Base-by-base conservation (phyloP, 1,284 basidiomycete species). In the Termitomyces sp. region DNA sequence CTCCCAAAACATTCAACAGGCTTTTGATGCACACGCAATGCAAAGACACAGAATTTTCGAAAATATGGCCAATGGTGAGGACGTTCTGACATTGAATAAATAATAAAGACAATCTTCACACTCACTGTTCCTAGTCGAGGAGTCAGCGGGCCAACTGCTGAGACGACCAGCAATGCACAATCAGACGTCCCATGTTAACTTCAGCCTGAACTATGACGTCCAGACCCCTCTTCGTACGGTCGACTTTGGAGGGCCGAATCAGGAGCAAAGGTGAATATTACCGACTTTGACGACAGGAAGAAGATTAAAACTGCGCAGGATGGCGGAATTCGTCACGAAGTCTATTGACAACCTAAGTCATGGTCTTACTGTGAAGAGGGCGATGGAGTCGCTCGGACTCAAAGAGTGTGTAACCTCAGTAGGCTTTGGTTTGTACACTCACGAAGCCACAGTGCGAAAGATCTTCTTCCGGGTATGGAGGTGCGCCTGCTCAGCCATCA, bases 401-500 rank as follows among this genome's bases (percentile, higher is more conserved):
- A 62, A 68, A 62, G 69, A 74, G 82, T 83, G 54, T 17, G 72
- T 70, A 6, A 12, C 19, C 13, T 24, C n/a, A 43, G 21, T 9
- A 21, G 46, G 15, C 43, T 17, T 30, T 40, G 19, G 21, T 9
- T 28, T 17, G 26, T 12, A 38, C 24, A 28, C 45, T 13, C 39
- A 49, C 43, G 36, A 61, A 51, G 30, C 39, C 46, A 10, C 55
- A 84, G 83, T 57, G 65, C 74, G 39, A 70, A 70, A 47, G 82
- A 85, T 58, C 64, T 81, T 13, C 63, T 88, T 2, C 79, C 82
- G 5, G 83, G 84, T 1, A 70, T 90, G 63, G 81, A 81, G 64
- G 80, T 88, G n/a, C 75, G 78, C 2, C 70, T 90, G 10, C 68
- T 90, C 38, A 78, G 81, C 6, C 87, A 90, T 65, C 88, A 92